Percentiles rank a stretch among this genome's conserved stretches.
Evolutionary conservation across 78 protist species (phyloP).

Genomic region (Dictyostelium brefeldianum): DNA sequence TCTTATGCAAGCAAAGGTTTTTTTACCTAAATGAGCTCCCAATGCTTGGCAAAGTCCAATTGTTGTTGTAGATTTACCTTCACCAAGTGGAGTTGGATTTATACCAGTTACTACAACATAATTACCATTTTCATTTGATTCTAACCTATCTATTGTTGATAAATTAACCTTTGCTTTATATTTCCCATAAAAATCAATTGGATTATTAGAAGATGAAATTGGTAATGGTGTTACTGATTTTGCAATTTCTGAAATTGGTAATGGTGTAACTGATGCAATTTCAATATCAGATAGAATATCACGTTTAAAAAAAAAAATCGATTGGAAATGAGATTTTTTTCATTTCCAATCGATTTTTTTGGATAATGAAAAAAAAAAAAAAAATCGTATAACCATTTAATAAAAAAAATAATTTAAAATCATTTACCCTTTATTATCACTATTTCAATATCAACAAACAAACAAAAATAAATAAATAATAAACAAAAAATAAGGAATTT

Average conservation of each 20-base stretch:
- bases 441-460: too few species aligned
- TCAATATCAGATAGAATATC: too few species aligned
- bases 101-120: slow-evolving; percentile 98
- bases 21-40: slow-evolving; percentile 93
- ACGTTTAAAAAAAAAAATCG: too few species aligned
- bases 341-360: too few species aligned
- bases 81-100: slow-evolving; percentile 98
- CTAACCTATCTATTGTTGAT: slow-evolving; percentile 79
- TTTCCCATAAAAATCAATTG: slow-evolving; percentile 88
- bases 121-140: slow-evolving; percentile 77
- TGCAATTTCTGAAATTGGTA: slow-evolving; percentile 79
- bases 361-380: too few species aligned
- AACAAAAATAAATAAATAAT: too few species aligned
- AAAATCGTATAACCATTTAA: too few species aligned
- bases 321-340: too few species aligned
- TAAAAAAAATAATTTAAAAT: too few species aligned
- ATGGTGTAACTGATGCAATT: slow-evolving; percentile 87
- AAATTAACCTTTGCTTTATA: slow-evolving; percentile 92
- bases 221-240: not conserved
- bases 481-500: too few species aligned
- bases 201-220: too few species aligned
- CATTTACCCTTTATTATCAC: too few species aligned
- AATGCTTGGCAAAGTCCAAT: slow-evolving; percentile 98
- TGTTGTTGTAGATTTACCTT: slow-evolving; percentile 98
- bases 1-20: slow-evolving; percentile 93